Percentiles rank a stretch among this genome's conserved stretches.
Conservation (phyloP, 2,329 filamentous ascomycete species). For the Phialophora verrucosa region DNA sequence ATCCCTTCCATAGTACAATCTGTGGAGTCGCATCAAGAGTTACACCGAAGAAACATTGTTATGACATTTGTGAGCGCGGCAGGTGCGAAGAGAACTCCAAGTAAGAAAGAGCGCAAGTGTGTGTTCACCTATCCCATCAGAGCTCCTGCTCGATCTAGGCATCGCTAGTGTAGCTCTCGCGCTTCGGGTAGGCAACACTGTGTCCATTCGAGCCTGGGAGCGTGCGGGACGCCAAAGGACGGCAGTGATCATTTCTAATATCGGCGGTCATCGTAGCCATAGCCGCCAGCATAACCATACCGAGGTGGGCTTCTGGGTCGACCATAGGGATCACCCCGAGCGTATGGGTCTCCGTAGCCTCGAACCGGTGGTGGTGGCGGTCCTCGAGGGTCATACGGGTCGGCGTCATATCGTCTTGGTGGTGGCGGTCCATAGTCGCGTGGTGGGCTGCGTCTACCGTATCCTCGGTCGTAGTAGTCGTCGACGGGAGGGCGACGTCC, state of each 20-base stretch:
- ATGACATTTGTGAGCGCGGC: slow-evolving; percentile 4
- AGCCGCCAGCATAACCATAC: slow-evolving; percentile 37
- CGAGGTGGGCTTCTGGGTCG: slow-evolving; percentile 38
- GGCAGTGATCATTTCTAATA: slow-evolving; percentile 29
- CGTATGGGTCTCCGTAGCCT: slow-evolving; percentile 66
- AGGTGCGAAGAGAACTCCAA: neutral
- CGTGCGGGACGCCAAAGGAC: neutral
- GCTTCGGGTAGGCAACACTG: neutral
- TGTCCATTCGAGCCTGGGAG: neutral
- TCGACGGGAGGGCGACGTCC: slow-evolving; percentile 68
- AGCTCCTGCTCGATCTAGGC: slow-evolving; percentile 5
- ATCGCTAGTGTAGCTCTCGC: neutral
- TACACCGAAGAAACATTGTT: slow-evolving; percentile 12
- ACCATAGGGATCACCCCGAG: slow-evolving; percentile 51
- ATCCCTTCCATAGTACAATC: slow-evolving; percentile 23
- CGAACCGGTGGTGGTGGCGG: slow-evolving; percentile 61
- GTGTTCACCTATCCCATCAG: slow-evolving; percentile 8
- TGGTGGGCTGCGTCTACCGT: slow-evolving; percentile 74
- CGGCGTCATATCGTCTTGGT: slow-evolving; percentile 71
- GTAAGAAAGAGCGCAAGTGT: slow-evolving; percentile 2
- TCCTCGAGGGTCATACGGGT: slow-evolving; percentile 68
- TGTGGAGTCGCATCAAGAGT: slow-evolving; percentile 12
- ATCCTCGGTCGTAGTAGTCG: slow-evolving; percentile 82
- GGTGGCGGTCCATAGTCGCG: slow-evolving; percentile 75
- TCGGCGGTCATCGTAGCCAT: slow-evolving; percentile 38